Conservation (phyloP, 805 yeast genomes). For the Schwanniomyces polymorphus region DNA sequence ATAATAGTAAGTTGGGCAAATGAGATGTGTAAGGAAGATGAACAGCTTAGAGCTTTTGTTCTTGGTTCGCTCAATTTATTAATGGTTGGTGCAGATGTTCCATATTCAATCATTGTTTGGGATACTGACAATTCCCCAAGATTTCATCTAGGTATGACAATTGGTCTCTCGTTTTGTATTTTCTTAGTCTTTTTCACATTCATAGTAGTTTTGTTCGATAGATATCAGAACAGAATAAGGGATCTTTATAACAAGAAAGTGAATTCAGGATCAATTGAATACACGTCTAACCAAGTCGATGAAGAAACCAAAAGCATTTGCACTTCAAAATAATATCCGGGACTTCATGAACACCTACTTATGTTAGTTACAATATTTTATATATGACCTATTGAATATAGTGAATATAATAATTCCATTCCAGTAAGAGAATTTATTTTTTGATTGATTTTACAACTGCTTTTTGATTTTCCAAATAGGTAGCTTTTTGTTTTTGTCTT, state of each 20-base stretch:
- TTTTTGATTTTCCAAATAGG: conserved; percentile 4
- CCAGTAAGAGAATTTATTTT: too few species aligned
- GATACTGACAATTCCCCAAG: conserved; percentile 4
- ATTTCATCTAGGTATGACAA: conserved; percentile 2
- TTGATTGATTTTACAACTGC: too few species aligned
- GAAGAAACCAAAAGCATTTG: too few species aligned
- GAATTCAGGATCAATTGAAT: neutral
- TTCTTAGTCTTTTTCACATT: neutral
- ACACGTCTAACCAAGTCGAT: neutral
- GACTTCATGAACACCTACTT: too few species aligned
- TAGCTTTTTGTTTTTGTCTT: conserved; percentile 22
- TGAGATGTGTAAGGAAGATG: conserved; percentile 5
- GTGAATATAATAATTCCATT: too few species aligned
- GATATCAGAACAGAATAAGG: conserved; percentile 3
- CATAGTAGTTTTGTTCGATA: conserved; percentile 3
- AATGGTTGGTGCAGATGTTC: neutral
- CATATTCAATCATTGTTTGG: neutral
- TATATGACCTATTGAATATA: too few species aligned
- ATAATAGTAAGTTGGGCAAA: conserved; percentile 6
- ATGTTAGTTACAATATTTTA: too few species aligned
- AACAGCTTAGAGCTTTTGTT: conserved; percentile 5
- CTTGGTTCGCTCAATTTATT: conserved; percentile 4
- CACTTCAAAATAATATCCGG: too few species aligned
- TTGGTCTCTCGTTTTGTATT: conserved; percentile 1
- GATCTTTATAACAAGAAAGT: neutral